A percentile compares a stretch with the other conserved stretches of the same genome.
phyloP scores from a whole-genome alignment of 306 rosid genomes.

The Carpinus fangiana region DNA sequence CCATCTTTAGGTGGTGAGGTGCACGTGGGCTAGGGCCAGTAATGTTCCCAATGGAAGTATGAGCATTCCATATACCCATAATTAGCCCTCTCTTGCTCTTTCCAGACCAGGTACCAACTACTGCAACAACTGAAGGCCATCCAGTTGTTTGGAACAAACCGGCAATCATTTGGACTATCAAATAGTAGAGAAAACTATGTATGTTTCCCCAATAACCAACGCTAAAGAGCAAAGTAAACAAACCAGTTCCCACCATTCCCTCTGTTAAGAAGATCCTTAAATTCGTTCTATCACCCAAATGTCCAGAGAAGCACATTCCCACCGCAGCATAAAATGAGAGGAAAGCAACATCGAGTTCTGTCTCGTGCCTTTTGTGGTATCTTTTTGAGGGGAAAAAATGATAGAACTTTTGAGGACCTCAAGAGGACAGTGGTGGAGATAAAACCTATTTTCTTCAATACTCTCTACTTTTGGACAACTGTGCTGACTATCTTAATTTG shows the following conservation, averaged over 20 bases:
- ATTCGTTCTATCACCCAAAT: slow-evolving; percentile 75
- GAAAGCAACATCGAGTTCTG: slow-evolving; percentile 84
- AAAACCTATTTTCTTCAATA: too few species aligned
- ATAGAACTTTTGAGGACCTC: too few species aligned
- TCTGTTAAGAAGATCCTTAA: slow-evolving; percentile 77
- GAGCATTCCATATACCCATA: slow-evolving; percentile 99
- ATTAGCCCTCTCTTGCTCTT: slow-evolving; percentile 94
- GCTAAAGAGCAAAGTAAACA: slow-evolving; percentile 80
- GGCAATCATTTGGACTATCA: slow-evolving; percentile 74
- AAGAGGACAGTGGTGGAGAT: too few species aligned
- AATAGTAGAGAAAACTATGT: slow-evolving; percentile 69
- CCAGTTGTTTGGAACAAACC: slow-evolving; percentile 96
- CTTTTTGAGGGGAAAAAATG: too few species aligned
- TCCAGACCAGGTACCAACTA: slow-evolving; percentile 94
- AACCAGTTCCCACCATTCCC: slow-evolving; percentile 93
- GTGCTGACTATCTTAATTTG: too few species aligned
- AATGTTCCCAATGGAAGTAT: slow-evolving; percentile 92
- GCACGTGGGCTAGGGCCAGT: slow-evolving; percentile 48
- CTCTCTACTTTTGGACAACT: too few species aligned
- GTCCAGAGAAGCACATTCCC: slow-evolving; percentile 98
- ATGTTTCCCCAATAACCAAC: slow-evolving; percentile 77
- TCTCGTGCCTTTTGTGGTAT: too few species aligned
- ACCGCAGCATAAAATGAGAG: slow-evolving; percentile 82
- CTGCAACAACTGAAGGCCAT: slow-evolving; percentile 98
- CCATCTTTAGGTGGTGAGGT: too few species aligned